Evolutionary conservation across 192 early-diverging fungal genomes (phyloP), one percentile per base, ranked within the genome.

Genomic region (Blastocladiella britannica): DNA sequence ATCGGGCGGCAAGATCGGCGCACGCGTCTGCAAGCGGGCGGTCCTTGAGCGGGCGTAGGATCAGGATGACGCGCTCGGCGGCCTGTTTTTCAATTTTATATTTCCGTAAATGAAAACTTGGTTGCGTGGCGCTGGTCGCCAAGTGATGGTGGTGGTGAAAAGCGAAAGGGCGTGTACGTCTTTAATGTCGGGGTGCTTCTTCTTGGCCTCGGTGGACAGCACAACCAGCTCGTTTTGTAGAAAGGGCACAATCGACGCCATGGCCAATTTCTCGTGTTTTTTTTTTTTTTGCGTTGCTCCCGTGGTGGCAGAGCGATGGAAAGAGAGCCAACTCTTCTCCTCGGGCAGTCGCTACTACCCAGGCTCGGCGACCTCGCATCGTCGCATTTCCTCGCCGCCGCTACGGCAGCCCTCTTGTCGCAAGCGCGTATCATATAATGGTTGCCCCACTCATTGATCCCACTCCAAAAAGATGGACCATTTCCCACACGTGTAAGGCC

Each of bases 101-200:
- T 20, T 18, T 20, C 43, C 20, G 28, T 23, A 23, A 5, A n/a
- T 12, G 4, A 56, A 56, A 58, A n/a, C n/a, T n/a, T n/a, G n/a
- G n/a, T n/a, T n/a, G n/a, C n/a, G n/a, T n/a, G n/a, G n/a, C n/a
- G n/a, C n/a, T n/a, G n/a, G n/a, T n/a, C n/a, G n/a, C n/a, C n/a
- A n/a, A n/a, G n/a, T n/a, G n/a, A n/a, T n/a, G n/a, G n/a, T n/a
- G n/a, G n/a, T n/a, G n/a, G n/a, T 56, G 28, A 12, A 58, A 53
- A 43, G 28, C 27, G 18, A 26, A 28, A 20, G 28, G 7, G 23
- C n/a, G 27, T 3, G 37, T 66, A 89, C 87, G 65, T 97, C 93
- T 72, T 94, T 94, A n/a, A 97, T 85, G 55, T 91, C 89, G 22
- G 90, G 87, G 70, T 91, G 71, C 62, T 91, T 93, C 59, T 84